Base-by-base conservation (phyloP, 768 basidiomycete species). In the Suillus alpinus region DNA sequence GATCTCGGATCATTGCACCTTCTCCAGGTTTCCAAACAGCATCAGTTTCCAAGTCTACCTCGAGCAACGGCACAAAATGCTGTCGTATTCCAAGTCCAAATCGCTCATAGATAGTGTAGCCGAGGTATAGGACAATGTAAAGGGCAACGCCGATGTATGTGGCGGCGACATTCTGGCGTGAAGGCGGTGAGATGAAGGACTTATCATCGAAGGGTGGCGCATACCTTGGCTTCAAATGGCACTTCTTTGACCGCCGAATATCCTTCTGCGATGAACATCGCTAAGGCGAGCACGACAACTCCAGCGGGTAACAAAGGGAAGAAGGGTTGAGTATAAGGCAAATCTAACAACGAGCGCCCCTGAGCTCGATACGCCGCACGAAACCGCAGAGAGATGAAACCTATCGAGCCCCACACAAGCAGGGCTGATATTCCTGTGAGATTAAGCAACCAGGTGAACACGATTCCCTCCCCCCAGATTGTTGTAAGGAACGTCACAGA, bases 361-460 rank as follows among this genome's bases (percentile, higher is more conserved):
- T 86, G 85, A 0, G 78, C 80, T 47, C 67, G 71, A 76, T 84
- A 89, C 4, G 86, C 87, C n/a, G 69, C 65, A 26, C 86, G 81
- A 77, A 91, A 89, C 34, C 86, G 83, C 39, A 88, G 68, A 5
- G 81, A 83, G 37, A 83, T 84, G 36, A 76, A 18, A 9, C 79
- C 81, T 61, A 87, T 84, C 32, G 82, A 80, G 29, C 80, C 81
- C 87, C 88, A 90, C 44, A 86, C 85, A 61, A 89, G 79, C 53
- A 90, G 75, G 2, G 86, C 84, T 1, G 84, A 86, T 49, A 89
- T 84, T 44, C 88, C 86, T 8, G 84, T 85, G 56, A 88, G 74
- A 64, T 86, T 85, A 55, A 87, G 73, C 10, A 88, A 75, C 87
- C 83, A 84, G 2, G 78, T 80, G 63, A 86, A 84, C 44, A 81